Base-by-base conservation (phyloP, 2,329 filamentous ascomycete species). In the Cordyceps farinosa region DNA sequence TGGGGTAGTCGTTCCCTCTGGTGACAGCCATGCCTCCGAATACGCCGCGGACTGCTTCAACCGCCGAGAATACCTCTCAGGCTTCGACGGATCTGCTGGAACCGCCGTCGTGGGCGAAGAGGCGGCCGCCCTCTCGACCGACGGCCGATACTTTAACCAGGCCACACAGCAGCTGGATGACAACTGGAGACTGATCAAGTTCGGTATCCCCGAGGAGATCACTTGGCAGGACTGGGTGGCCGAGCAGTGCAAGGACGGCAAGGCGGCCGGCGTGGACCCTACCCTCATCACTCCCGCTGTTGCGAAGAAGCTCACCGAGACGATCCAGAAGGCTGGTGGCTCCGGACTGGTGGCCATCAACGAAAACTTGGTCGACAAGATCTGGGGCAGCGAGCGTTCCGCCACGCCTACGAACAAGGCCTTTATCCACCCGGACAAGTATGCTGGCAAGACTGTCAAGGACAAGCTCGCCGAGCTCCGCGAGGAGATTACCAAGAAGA, bases 121-220 rank as follows among this genome's bases (percentile, higher is more conserved):
- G 58, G 93, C 93, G 76, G 95, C 95, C 17, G 91, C 92, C 15
- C 80, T 99, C 63, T 92, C 95, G 13, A 99, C 95, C 36, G 95
- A 99, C 74, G 95, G 95, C 36, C 89, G 95, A 68, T 99, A 99
- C 78, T 99, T 98, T 83, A 98, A 96, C 78, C 95, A 99, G 77
- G 95, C 95, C 32, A 82, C 87, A 66, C 91, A 93, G 71, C 92
- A 99, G 76, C 85, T 99, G 36, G 95, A 98, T 75, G 79, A 77
- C 70, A 98, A 98, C 76, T 99, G 95, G 95, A 80, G 85, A 56
- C 81, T 99, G 47, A 81, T 99, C 66, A 99, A 97, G 80, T 92
- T 96, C 71, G 95, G 95, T 6, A 82, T 97, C 54, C 91, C 95
- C 72, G 92, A 96, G 75, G 92, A 97, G 10, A 94, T 92, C 1